Percentiles rank a stretch among this genome's conserved stretches.
phyloP scores from a whole-genome alignment of 345 rosid genomes.

The Camelina neglecta region DNA sequence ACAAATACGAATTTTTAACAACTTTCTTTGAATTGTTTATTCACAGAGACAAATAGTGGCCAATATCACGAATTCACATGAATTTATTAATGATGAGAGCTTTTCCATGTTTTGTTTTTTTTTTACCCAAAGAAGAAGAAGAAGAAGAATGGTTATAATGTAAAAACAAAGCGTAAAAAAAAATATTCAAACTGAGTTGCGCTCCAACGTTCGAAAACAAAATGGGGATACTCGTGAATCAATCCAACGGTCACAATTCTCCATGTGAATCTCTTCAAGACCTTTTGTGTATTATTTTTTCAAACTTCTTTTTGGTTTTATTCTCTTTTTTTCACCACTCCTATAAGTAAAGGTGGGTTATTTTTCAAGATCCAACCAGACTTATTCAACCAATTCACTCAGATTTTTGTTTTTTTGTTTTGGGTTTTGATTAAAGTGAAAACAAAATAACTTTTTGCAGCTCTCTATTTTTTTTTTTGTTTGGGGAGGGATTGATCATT shows the following conservation, averaged over 20 bases:
- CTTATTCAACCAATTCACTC: conserved; percentile 32
- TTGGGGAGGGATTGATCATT: conserved; percentile 46
- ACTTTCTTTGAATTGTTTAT: neutral
- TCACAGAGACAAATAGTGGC: conserved; percentile 31
- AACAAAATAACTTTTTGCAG: conserved; percentile 33
- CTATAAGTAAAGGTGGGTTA: conserved; percentile 54
- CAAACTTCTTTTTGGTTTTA: neutral
- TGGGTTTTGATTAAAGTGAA: conserved; percentile 18
- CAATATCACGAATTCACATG: conserved; percentile 41
- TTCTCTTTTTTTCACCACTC: conserved; percentile 28
- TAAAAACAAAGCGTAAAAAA: neutral
- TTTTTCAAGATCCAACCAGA: conserved; percentile 46
- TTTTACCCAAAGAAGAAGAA: neutral
- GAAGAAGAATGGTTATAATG: conserved; percentile 16
- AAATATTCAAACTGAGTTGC: conserved; percentile 54
- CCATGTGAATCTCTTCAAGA: conserved; percentile 73
- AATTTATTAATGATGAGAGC: conserved; percentile 43
- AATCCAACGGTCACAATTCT: conserved; percentile 64
- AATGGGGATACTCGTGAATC: conserved; percentile 51
- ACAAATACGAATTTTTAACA: conserved; percentile 18
- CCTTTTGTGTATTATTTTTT: conserved; percentile 30
- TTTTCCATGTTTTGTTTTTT: neutral
- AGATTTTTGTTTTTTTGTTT: neutral
- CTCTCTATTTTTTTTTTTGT: conserved; percentile 6
- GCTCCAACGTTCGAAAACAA: conserved; percentile 67